Conservation (phyloP, 2,329 filamentous ascomycete species). For the Pestalotiopsis fici region DNA sequence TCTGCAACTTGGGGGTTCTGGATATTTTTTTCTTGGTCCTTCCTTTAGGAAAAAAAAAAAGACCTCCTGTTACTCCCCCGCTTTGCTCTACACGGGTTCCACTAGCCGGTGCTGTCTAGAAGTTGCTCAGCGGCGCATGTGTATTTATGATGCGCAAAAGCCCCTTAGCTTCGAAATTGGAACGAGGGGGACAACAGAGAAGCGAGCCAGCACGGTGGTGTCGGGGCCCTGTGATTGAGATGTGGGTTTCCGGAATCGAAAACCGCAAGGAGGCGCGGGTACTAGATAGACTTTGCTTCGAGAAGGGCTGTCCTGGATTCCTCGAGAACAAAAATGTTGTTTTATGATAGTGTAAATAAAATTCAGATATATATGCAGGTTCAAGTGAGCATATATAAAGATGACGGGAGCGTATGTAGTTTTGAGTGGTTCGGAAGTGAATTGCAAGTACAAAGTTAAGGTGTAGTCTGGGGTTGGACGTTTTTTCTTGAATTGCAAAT, state of each 20-base stretch:
- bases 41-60: neutral
- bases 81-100: conserved; percentile 8
- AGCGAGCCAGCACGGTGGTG: neutral
- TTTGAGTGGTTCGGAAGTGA: neutral
- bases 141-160: neutral
- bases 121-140: neutral
- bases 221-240: neutral
- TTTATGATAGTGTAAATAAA: neutral
- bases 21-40: conserved; percentile 15
- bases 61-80: neutral
- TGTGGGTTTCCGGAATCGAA: neutral
- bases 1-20: conserved; percentile 1
- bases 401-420: neutral
- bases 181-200: neutral
- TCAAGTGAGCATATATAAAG: neutral
- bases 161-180: neutral
- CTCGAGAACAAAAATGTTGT: neutral
- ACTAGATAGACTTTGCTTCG: neutral
- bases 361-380: neutral
- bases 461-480: neutral
- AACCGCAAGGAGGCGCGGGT: neutral
- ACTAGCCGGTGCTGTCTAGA: conserved; percentile 1
- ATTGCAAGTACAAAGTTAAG: neutral
- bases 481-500: conserved; percentile 6
- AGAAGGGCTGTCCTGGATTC: neutral